A percentile compares a stretch with the other conserved stretches of the same genome.
phyloP scores from a whole-genome alignment of 192 early-diverging fungal genomes.

The Podila epigama region DNA sequence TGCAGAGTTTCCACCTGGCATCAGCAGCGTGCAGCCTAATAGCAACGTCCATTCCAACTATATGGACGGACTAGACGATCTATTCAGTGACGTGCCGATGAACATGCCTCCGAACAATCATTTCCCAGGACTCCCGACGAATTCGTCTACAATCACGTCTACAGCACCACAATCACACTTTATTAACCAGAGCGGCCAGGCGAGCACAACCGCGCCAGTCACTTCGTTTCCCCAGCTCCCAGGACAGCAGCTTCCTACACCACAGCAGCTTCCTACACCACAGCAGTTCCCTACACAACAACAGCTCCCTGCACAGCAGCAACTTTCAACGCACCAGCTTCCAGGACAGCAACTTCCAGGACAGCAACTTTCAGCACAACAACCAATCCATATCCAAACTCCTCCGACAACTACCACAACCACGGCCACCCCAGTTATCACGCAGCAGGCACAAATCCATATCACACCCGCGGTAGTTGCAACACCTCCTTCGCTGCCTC shows the following conservation, averaged over 20 bases:
- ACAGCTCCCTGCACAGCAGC: neutral
- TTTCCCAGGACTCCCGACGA: neutral
- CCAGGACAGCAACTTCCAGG: neutral
- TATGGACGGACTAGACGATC: slow-evolving; percentile 1
- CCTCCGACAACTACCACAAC: neutral
- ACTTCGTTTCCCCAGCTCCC: slow-evolving; percentile 1
- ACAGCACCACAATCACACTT: neutral
- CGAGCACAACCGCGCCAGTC: slow-evolving; percentile 2
- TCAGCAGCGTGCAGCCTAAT: neutral
- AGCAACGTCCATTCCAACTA: neutral
- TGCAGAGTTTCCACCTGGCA: slow-evolving; percentile 1
- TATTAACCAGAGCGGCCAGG: neutral
- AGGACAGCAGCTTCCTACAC: neutral
- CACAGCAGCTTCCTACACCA: neutral
- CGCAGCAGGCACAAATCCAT: slow-evolving; percentile 9
- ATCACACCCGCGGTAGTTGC: neutral
- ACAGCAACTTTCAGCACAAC: neutral
- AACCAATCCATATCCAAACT: neutral
- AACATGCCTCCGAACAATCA: neutral
- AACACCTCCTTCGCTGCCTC: neutral
- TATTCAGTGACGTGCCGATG: slow-evolving; percentile 3
- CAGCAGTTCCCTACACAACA: neutral
- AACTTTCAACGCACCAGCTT: slow-evolving; percentile 3
- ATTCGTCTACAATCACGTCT: neutral
- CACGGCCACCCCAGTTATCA: neutral